These are phyloP conservation scores for Trichophyton mentagrophytes DNA, from an alignment of 2,329 filamentous ascomycete genomes.

Conservation along the genomic window DNA sequence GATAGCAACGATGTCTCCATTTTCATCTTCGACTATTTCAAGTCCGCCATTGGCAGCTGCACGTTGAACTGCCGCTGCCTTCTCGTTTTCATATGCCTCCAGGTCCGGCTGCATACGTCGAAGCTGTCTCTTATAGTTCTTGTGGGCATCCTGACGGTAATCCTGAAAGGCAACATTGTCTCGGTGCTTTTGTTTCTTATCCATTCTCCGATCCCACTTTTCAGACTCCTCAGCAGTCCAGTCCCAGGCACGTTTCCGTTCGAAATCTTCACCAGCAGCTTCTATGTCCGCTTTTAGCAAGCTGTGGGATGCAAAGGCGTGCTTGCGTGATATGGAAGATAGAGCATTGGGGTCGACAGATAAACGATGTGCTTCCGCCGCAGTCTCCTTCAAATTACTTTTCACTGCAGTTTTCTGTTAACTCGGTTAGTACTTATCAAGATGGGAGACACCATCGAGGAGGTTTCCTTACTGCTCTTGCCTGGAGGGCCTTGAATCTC, in stretches of 20 bases:
- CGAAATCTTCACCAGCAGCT: conserved; percentile 78
- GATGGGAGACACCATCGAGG: conserved; percentile 17
- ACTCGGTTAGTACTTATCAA: conserved; percentile 7
- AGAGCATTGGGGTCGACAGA: conserved; percentile 66
- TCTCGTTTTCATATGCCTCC: conserved; percentile 75
- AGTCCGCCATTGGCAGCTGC: conserved; percentile 73
- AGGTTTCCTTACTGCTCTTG: conserved; percentile 46
- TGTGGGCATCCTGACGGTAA: conserved; percentile 73
- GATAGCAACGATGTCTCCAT: conserved; percentile 85
- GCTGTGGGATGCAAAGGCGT: conserved; percentile 81
- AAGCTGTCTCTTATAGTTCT: conserved; percentile 87
- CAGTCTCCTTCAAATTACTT: conserved; percentile 68
- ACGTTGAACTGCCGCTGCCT: conserved; percentile 69
- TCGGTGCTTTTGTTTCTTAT: conserved; percentile 67
- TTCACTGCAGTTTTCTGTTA: conserved; percentile 31
- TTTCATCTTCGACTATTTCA: conserved; percentile 89
- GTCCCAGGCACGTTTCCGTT: conserved; percentile 96
- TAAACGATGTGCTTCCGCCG: conserved; percentile 67
- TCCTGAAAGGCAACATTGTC: conserved; percentile 86
- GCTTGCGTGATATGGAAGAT: conserved; percentile 66
- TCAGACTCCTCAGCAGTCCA: conserved; percentile 95
- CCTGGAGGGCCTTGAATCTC: conserved; percentile 77
- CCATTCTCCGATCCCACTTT: conserved; percentile 80
- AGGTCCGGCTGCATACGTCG: conserved; percentile 62
- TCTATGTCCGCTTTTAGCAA: conserved; percentile 84